Conservation (phyloP, 768 basidiomycete genomes). For the Kwoniella bestiolae region DNA sequence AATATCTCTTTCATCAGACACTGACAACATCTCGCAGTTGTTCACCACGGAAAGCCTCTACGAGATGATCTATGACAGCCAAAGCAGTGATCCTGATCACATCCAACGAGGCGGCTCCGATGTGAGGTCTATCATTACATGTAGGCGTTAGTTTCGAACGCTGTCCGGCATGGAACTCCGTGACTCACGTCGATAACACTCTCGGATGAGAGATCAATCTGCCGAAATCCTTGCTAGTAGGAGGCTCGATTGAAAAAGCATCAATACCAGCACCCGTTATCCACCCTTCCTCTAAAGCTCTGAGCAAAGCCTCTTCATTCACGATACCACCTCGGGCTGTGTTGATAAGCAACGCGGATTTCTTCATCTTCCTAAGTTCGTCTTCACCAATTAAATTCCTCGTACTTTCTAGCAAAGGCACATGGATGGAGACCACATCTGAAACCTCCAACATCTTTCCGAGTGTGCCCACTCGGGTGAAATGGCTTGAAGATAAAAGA, state of each 20-base stretch:
- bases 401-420: slow-evolving; percentile 24
- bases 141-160: no score
- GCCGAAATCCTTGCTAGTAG: slow-evolving; percentile 13
- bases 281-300: slow-evolving; percentile 60
- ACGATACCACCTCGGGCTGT: slow-evolving; percentile 71
- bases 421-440: slow-evolving; percentile 32
- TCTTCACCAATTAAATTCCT: slow-evolving; percentile 20
- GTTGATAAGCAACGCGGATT: slow-evolving; percentile 68
- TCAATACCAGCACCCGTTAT: slow-evolving; percentile 70
- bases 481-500: not conserved
- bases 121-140: slow-evolving; percentile 36
- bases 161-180: not conserved
- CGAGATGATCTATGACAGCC: slow-evolving; percentile 26
- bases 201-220: slow-evolving; percentile 31
- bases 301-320: slow-evolving; percentile 65
- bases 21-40: slow-evolving; percentile 14
- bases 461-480: slow-evolving; percentile 1
- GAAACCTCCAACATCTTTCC: slow-evolving; percentile 17
- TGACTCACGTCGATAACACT: slow-evolving; percentile 54
- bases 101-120: slow-evolving; percentile 29
- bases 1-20: no score
- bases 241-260: slow-evolving; percentile 69
- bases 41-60: slow-evolving; percentile 17
- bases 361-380: slow-evolving; percentile 61
- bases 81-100: slow-evolving; percentile 21